Percentiles rank a stretch among this genome's conserved stretches.
phyloP scores from a whole-genome alignment of 768 basidiomycete genomes.

The Amanita rubescens region DNA sequence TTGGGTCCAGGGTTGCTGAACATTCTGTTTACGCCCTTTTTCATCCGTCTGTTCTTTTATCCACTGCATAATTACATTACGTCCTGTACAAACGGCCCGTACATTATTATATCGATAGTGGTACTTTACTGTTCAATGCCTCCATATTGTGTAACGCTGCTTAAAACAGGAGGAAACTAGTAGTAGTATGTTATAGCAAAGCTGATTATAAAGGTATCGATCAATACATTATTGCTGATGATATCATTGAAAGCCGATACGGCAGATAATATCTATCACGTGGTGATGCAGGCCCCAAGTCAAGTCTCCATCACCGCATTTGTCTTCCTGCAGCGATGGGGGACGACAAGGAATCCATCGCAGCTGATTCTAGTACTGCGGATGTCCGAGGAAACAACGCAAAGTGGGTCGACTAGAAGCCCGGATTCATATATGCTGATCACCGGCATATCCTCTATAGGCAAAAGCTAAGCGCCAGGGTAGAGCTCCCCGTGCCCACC shows the following conservation, averaged over 20 bases:
- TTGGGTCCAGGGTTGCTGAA: not conserved
- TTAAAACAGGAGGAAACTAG: slow-evolving; percentile 1
- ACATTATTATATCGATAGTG: not conserved
- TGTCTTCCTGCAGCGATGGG: not conserved
- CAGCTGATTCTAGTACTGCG: not conserved
- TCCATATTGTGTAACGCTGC: not conserved
- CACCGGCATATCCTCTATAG: not conserved
- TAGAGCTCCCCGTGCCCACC: slow-evolving; percentile 17
- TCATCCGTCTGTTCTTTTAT: not conserved
- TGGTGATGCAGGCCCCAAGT: not conserved
- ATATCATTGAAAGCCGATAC: slow-evolving; percentile 1
- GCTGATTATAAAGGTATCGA: not conserved
- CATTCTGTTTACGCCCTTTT: not conserved
- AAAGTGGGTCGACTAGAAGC: not conserved
- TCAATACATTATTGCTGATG: not conserved
- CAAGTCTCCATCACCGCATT: not conserved
- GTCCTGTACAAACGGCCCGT: not conserved
- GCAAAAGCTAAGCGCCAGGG: slow-evolving; percentile 10
- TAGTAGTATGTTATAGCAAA: not conserved
- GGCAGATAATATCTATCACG: slow-evolving; percentile 1
- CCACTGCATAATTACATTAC: slow-evolving; percentile 6
- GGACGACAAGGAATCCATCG: not conserved
- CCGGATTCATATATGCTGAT: not conserved
- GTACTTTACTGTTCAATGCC: slow-evolving; percentile 1
- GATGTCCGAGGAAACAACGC: not conserved